A percentile compares a stretch with the other conserved stretches of the same genome.
Evolutionary conservation across 1,284 basidiomycete species (phyloP).

Genomic region (Malassezia furfur): DNA sequence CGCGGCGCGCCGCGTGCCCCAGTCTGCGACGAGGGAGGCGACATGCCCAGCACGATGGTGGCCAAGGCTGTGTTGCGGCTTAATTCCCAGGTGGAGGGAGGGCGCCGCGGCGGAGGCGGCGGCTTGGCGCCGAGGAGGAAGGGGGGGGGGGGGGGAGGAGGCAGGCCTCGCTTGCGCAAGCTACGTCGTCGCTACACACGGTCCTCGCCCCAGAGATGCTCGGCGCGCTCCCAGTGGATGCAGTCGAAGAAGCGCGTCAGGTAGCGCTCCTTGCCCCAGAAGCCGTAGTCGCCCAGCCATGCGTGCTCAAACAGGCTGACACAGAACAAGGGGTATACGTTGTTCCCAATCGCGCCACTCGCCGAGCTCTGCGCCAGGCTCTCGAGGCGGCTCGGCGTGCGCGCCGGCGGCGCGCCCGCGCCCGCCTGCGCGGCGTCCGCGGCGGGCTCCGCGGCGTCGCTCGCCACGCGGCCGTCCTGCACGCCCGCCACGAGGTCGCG

Average conservation of each 20-base stretch:
- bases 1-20: not conserved
- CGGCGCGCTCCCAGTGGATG: conserved; percentile 63
- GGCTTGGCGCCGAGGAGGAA: too few relatives aligned
- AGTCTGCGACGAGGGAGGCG: not conserved
- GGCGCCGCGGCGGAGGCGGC: not conserved
- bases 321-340: conserved; percentile 69
- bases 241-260: conserved; percentile 78
- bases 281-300: conserved; percentile 79
- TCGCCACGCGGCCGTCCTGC: conserved; percentile 24
- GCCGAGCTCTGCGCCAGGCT: conserved; percentile 15
- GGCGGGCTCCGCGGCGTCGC: conserved; percentile 9
- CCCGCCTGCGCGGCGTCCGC: not conserved
- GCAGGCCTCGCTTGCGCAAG: not conserved
- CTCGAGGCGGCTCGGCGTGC: conserved; percentile 11
- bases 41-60: not conserved
- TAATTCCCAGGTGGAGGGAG: not conserved
- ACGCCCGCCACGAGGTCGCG: conserved; percentile 28
- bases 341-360: conserved; percentile 51
- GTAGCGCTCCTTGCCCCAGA: conserved; percentile 89
- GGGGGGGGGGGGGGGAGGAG: too few relatives aligned
- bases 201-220: conserved; percentile 21
- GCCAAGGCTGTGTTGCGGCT: not conserved
- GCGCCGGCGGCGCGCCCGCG: not conserved
- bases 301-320: conserved; percentile 80
- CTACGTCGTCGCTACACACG: not conserved